Percentiles rank a stretch among this genome's conserved stretches.
Evolutionary conservation across 768 basidiomycete species (phyloP).

Genomic region (Saitozyma podzolica): DNA sequence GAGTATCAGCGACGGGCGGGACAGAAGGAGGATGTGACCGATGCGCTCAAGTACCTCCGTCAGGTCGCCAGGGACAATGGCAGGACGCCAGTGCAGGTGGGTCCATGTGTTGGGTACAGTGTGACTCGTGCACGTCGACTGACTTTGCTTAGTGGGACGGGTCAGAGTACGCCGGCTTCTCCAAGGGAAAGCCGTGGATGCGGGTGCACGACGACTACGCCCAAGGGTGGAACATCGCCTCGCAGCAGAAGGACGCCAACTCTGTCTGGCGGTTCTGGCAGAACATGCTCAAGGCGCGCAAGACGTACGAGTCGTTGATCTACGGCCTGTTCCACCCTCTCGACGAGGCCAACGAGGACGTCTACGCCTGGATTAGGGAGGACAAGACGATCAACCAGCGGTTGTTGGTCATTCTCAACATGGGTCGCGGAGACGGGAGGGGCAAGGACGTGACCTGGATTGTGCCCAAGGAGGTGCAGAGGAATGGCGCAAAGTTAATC

Average conservation of each 20-base stretch:
- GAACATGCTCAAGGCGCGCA: slow-evolving; percentile 44
- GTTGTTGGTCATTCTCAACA: slow-evolving; percentile 46
- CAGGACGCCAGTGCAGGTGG: slow-evolving; percentile 68
- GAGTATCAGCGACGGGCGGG: neutral
- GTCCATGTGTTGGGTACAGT: slow-evolving; percentile 3
- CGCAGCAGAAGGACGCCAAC: slow-evolving; percentile 57
- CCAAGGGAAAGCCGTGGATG: slow-evolving; percentile 66
- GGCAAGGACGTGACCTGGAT: slow-evolving; percentile 5
- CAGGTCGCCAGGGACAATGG: slow-evolving; percentile 69
- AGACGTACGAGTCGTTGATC: slow-evolving; percentile 47
- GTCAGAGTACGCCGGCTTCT: slow-evolving; percentile 63
- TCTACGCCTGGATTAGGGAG: slow-evolving; percentile 59
- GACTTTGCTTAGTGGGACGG: slow-evolving; percentile 60
- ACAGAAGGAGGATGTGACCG: slow-evolving; percentile 59
- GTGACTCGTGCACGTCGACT: neutral
- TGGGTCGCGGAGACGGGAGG: slow-evolving; percentile 15
- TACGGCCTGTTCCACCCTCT: slow-evolving; percentile 57
- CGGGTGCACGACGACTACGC: slow-evolving; percentile 66
- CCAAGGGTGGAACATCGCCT: slow-evolving; percentile 60
- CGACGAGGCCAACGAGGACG: slow-evolving; percentile 56
- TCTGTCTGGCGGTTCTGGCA: slow-evolving; percentile 67
- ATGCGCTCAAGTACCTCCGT: slow-evolving; percentile 62
- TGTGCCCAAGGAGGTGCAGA: slow-evolving; percentile 16
- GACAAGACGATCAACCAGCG: slow-evolving; percentile 29
- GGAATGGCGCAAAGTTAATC: slow-evolving; percentile 17